Base-by-base conservation (phyloP, 306 rosid species). In the Acacia confusa region DNA sequence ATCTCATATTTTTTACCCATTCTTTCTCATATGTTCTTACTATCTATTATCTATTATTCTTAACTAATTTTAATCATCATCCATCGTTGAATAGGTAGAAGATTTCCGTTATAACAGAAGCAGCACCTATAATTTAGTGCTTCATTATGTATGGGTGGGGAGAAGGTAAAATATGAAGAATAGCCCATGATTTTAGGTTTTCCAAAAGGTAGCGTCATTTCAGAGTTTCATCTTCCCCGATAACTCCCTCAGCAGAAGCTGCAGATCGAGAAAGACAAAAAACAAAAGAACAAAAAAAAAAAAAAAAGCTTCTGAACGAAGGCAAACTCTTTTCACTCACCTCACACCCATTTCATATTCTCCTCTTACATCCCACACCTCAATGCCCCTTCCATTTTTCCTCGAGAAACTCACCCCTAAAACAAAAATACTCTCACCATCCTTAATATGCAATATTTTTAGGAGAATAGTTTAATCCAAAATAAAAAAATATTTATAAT, bases 271-370 rank as follows among this genome's bases (percentile, higher is more conserved):
- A 52, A 52, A 52, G 58, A 52, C 58, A 52, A 52, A 5, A 17
- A 5, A 15, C 1, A 19, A 16, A 14, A 4, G 1, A 19, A 3
- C 3, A 43, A 11, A 43, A 44, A 43, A 45, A 43, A 43, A 43
- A 2, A 3, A 34, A 34, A 34, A 1, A 16, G 13, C 61, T 20
- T 20, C 22, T 53, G 27, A 53, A 6, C 2, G 4, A n/a, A 55
- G 61, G 25, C 44, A 22, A 60, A 48, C 80, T 68, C 73, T 47
- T 73, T 86, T 81, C 80, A 61, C 40, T 61, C n/a, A 1, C 20
- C 70, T 16, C 60, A 16, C 55, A 50, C 20, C 80, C 88, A 92
- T 85, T 87, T 91, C 72, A 45, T 61, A 27, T 61, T 27, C 68
- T 2, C 20, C 1, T 14, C 17, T 16, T 16, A 14, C 0, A 19